Conservation (phyloP, 352 stramenopile species). For the Hyaloperonospora arabidopsidis region DNA sequence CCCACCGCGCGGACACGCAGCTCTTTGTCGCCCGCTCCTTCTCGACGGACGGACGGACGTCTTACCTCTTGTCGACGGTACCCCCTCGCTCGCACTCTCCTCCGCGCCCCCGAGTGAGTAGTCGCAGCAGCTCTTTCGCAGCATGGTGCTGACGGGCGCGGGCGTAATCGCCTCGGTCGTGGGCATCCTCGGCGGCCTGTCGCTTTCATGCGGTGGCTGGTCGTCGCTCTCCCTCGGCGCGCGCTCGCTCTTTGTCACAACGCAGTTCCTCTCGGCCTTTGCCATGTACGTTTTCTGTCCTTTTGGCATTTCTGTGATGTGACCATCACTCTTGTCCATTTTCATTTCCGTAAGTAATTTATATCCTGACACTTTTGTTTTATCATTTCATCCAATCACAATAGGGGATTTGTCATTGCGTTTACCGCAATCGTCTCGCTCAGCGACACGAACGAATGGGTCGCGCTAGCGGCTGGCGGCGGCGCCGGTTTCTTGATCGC, state of each 20-base stretch:
- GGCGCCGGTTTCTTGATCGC: slow-evolving; percentile 59
- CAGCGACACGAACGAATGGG: slow-evolving; percentile 64
- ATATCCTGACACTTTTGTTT: too few relatives aligned
- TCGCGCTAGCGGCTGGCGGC: slow-evolving; percentile 50
- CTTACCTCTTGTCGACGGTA: too few relatives aligned
- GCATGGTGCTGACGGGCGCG: slow-evolving; percentile 40
- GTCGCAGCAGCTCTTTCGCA: slow-evolving; percentile 5
- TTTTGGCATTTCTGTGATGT: too few relatives aligned
- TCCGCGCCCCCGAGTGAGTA: too few relatives aligned
- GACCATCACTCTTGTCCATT: slow-evolving; percentile 11
- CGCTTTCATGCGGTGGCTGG: slow-evolving; percentile 81
- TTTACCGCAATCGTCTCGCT: slow-evolving; percentile 64
- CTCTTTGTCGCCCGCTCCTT: background rate
- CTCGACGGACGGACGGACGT: too few relatives aligned
- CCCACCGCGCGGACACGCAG: background rate
- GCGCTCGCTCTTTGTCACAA: slow-evolving; percentile 73
- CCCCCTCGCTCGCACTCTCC: too few relatives aligned
- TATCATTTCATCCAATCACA: slow-evolving; percentile 5
- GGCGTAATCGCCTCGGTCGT: slow-evolving; percentile 73
- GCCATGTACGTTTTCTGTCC: slow-evolving; percentile 45
- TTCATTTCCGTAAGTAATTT: background rate
- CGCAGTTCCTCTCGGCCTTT: slow-evolving; percentile 77
- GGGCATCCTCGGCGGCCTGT: slow-evolving; percentile 71
- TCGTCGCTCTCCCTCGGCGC: slow-evolving; percentile 78
- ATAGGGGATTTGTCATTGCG: slow-evolving; percentile 57